Conservation (phyloP, 805 yeast genomes). For the Saccharomycopsis oosterbeekiorum region DNA sequence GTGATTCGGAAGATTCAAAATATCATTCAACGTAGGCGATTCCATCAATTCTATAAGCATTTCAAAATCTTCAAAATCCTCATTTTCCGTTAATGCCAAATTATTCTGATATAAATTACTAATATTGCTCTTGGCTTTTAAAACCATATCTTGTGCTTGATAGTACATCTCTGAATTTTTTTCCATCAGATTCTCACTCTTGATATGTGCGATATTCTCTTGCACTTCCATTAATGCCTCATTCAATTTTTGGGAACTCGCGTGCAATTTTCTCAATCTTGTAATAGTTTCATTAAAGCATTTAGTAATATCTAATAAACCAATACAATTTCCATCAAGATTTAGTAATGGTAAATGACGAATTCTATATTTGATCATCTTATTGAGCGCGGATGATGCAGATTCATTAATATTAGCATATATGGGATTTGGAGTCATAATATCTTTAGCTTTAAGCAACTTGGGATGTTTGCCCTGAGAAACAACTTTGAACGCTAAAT, state of each 20-base stretch:
- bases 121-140: constrained; percentile 16
- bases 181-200: constrained; percentile 13
- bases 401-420: constrained; percentile 29
- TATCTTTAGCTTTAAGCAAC: constrained; percentile 25
- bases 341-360: constrained; percentile 36
- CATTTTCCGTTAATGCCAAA: constrained; percentile 13
- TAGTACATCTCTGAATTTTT: constrained; percentile 19
- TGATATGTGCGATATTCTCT: constrained; percentile 23
- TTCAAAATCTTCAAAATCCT: constrained; percentile 27
- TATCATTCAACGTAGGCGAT: constrained; percentile 30
- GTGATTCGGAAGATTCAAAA: constrained; percentile 23
- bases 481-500: constrained; percentile 35
- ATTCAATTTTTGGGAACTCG: constrained; percentile 28
- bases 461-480: constrained; percentile 25
- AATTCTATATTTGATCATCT: constrained; percentile 33
- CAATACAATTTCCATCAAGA: constrained; percentile 28
- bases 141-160: constrained; percentile 19
- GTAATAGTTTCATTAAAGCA: constrained; percentile 39
- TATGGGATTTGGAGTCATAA: constrained; percentile 33
- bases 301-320: constrained; percentile 36
- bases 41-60: constrained; percentile 31
- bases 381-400: constrained; percentile 32
- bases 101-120: constrained; percentile 14
- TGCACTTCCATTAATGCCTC: constrained; percentile 25
- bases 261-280: constrained; percentile 32